A percentile compares a stretch with the other conserved stretches of the same genome.
Conservation (phyloP, 495 filamentous ascomycete species). For the Neurospora sp. region DNA sequence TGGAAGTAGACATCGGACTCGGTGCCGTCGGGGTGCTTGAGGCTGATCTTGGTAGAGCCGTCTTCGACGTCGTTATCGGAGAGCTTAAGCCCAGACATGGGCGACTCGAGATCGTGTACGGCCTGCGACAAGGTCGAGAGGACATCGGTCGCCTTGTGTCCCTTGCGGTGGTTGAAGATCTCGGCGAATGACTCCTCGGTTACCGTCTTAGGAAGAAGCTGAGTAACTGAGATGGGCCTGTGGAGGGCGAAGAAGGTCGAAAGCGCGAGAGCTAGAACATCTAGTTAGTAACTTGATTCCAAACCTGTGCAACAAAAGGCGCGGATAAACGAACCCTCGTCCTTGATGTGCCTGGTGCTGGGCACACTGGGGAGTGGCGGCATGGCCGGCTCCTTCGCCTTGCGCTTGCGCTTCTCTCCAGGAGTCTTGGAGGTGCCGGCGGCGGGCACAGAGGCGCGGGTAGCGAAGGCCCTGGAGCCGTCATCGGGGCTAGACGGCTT, state of each 20-base stretch:
- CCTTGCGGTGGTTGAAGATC: conserved; percentile 59
- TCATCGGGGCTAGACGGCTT: conserved; percentile 47
- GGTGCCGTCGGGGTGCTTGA: conserved; percentile 43
- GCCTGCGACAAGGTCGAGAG: conserved; percentile 68
- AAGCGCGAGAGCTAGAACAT: conserved; percentile 60
- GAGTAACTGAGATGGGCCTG: conserved; percentile 81
- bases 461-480: conserved; percentile 37
- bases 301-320: background rate
- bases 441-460: conserved; percentile 31
- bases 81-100: conserved; percentile 33
- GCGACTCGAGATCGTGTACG: conserved; percentile 59
- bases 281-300: conserved; percentile 1
- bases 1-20: conserved; percentile 33
- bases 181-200: conserved; percentile 64
- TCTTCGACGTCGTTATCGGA: conserved; percentile 20
- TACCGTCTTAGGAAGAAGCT: conserved; percentile 61
- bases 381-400: conserved; percentile 29
- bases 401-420: conserved; percentile 38
- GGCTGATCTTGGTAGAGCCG: conserved; percentile 24
- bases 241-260: conserved; percentile 95
- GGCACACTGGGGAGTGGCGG: conserved; percentile 67
- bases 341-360: conserved; percentile 66
- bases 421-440: conserved; percentile 26
- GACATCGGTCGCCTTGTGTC: conserved; percentile 49
- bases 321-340: conserved; percentile 49